These are phyloP conservation scores for Zizania latifolia DNA, from an alignment of 176 grass and related monocot species.

Conservation along the genomic window DNA sequence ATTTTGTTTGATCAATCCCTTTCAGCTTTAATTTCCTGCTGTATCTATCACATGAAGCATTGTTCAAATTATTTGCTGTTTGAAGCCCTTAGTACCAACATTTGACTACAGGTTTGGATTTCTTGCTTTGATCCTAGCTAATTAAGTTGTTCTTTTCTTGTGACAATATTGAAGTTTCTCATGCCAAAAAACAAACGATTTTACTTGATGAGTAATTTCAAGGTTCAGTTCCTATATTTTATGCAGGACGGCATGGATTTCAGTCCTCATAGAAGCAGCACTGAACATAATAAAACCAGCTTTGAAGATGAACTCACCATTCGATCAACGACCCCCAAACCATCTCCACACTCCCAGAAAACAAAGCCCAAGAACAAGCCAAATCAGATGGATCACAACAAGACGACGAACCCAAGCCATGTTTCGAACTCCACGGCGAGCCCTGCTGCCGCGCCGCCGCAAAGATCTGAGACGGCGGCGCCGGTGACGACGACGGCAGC, in stretches of 20 bases:
- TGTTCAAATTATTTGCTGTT: not conserved
- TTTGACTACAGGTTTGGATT: no score
- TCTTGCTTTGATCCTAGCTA: no score
- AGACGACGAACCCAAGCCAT: constrained; percentile 4
- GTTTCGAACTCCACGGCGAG: not conserved
- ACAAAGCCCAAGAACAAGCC: constrained; percentile 29
- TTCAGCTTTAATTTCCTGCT: not conserved
- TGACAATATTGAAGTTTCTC: no score
- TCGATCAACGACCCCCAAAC: constrained; percentile 14
- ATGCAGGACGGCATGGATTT: constrained; percentile 50
- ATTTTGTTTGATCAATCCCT: not conserved
- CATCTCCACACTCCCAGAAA: not conserved
- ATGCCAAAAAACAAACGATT: no score
- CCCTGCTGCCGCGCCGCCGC: not conserved
- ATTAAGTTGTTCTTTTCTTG: no score
- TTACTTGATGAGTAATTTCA: no score
- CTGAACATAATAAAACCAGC: not conserved
- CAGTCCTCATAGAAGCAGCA: constrained; percentile 38
- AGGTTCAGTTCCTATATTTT: no score
- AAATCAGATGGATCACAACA: constrained; percentile 14
- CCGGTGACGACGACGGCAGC: not conserved
- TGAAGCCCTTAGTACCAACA: constrained; percentile 3
- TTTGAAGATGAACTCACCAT: constrained; percentile 23
- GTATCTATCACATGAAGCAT: constrained; percentile 24
- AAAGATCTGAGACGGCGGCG: not conserved